Evolutionary conservation across 1,284 basidiomycete genomes (phyloP), one percentile per base, ranked within the genome.

Genomic region (Pseudozyma hubeiensis): DNA sequence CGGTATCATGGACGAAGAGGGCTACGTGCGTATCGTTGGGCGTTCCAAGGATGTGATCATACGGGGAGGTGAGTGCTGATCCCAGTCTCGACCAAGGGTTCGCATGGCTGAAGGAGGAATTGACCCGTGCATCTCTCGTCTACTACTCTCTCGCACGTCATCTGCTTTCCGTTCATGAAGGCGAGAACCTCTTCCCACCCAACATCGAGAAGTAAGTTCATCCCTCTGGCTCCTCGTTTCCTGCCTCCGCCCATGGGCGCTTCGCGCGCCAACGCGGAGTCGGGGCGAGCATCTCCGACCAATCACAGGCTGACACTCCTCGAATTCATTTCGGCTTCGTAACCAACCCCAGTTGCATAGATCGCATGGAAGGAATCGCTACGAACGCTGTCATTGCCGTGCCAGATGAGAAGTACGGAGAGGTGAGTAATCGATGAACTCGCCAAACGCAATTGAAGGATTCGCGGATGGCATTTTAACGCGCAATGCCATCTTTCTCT

Each of bases 21-120:
- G 93, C 5, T 93, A 93, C 85, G 85, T 94, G 19, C 86, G 85
- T 75, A 66, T 93, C 66, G 91, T 92, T 45, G 90, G 92, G 39
- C 87, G 92, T 3, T 77, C 71, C 44, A 84, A 91, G 89, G 93
- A 94, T 82, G 88, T 94, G 52, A 93, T 94, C 81, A 94, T 94
- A 72, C 90, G 93, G 17, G 92, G 92, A 30, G 93, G 92, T 75
- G 92, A 93, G 90, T 94, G 93, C 29, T 4, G 29, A 41, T 7
- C 35, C 6, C 7, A 13, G 13, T 30, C 41, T 31, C 31, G 6
- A 44, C 4, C n/a, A 19, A 9, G 13, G 5, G 4, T 3, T 7
- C 5, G n/a, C n/a, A n/a, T 46, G 33, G 24, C 51, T 10, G 34
- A 29, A 10, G 24, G 3, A 39, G 13, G 14, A 39, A 50, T 51